phyloP scores from a whole-genome alignment of 2,329 filamentous ascomycete species.

The Leptodontidium sp. region DNA sequence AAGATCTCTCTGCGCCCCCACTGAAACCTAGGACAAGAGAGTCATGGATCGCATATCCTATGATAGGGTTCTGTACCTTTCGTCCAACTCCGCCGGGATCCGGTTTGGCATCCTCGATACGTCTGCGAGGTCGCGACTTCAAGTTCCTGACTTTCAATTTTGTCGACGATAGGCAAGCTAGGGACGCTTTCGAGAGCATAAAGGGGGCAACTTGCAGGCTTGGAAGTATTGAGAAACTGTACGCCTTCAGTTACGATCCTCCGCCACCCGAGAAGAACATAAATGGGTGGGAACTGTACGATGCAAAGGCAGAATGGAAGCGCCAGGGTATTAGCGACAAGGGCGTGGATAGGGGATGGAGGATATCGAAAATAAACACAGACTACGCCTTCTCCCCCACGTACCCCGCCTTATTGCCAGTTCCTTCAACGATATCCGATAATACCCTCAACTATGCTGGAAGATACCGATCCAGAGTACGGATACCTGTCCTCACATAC shows the following conservation, averaged over 20 bases:
- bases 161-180: constrained; percentile 73
- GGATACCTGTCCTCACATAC: constrained; percentile 91
- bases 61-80: constrained; percentile 83
- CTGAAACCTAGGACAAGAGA: constrained; percentile 64
- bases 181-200: constrained; percentile 89
- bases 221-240: constrained; percentile 84
- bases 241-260: constrained; percentile 87
- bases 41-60: constrained; percentile 94
- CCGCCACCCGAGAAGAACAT: constrained; percentile 75
- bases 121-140: constrained; percentile 91
- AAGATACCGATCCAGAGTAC: constrained; percentile 84
- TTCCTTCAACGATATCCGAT: constrained; percentile 92
- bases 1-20: constrained; percentile 46
- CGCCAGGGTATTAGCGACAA: constrained; percentile 88
- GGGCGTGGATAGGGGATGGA: constrained; percentile 71
- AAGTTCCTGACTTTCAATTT: constrained; percentile 94
- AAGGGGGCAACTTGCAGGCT: constrained; percentile 82
- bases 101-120: constrained; percentile 80
- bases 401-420: constrained; percentile 84
- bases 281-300: constrained; percentile 85
- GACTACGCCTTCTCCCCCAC: constrained; percentile 93
- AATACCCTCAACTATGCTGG: constrained; percentile 94
- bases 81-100: constrained; percentile 76
- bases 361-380: constrained; percentile 86
- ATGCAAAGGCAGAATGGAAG: constrained; percentile 84